A percentile compares a stretch with the other conserved stretches of the same genome.
These are phyloP conservation scores for Stentor roeselii DNA, from an alignment of 73 alveolate genomes.

Conservation along the genomic window DNA sequence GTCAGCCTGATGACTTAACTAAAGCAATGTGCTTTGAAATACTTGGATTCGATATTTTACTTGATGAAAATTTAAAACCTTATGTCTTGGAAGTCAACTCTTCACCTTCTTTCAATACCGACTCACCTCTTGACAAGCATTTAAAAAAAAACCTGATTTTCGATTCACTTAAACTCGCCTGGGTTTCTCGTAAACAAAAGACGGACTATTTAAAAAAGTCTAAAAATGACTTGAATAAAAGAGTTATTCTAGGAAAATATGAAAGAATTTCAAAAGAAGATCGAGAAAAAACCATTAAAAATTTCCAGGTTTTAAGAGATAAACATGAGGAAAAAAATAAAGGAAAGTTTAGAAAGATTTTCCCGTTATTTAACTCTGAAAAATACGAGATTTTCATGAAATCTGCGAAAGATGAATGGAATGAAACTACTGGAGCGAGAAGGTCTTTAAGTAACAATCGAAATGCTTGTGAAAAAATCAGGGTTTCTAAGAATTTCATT, in stretches of 20 bases:
- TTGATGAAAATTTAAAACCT: slow-evolving; percentile 57
- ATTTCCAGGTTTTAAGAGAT: background rate
- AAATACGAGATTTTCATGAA: background rate
- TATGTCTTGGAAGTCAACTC: slow-evolving; percentile 70
- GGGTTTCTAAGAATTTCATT: too few relatives aligned
- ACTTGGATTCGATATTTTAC: slow-evolving; percentile 67
- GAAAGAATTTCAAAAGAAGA: background rate
- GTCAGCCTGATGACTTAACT: slow-evolving; percentile 57
- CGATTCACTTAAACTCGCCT: slow-evolving; percentile 46
- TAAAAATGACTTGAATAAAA: slow-evolving; percentile 24
- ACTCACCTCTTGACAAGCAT: slow-evolving; percentile 63
- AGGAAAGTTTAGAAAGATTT: background rate
- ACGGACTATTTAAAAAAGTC: too few relatives aligned
- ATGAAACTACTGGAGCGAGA: too few relatives aligned
- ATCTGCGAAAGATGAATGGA: background rate
- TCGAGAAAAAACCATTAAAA: background rate
- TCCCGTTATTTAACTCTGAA: background rate
- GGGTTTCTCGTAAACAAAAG: background rate
- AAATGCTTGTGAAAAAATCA: too few relatives aligned
- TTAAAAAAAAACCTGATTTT: slow-evolving; percentile 54
- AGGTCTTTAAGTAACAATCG: too few relatives aligned
- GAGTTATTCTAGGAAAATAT: background rate
- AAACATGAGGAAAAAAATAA: background rate
- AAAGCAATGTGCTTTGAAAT: slow-evolving; percentile 66
- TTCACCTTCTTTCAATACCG: slow-evolving; percentile 68